Conservation (phyloP, 73 alveolate species). For the Durusdinium trenchii region DNA sequence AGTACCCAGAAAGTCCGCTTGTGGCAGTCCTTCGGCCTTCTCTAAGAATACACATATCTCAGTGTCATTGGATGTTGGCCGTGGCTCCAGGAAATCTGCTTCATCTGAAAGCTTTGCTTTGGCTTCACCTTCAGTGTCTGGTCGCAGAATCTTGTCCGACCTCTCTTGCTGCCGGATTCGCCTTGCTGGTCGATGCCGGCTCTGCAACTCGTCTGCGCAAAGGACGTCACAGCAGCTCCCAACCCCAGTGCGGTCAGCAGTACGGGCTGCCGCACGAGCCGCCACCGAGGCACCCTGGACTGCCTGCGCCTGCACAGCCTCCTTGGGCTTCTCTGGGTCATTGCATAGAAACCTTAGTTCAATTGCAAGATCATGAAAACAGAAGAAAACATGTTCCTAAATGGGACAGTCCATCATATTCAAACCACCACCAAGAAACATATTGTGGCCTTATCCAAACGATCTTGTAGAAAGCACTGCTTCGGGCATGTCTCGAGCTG, state of each 20-base stretch:
- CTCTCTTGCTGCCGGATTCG: conserved; percentile 16
- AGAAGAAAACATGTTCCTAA: not conserved
- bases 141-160: conserved; percentile 15
- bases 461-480: too few relatives aligned
- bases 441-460: too few relatives aligned
- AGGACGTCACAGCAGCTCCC: conserved; percentile 40
- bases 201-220: conserved; percentile 27
- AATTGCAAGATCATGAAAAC: too few relatives aligned
- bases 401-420: not conserved
- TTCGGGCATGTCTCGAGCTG: too few relatives aligned
- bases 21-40: conserved; percentile 66
- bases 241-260: conserved; percentile 39
- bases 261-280: conserved; percentile 49
- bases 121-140: not conserved
- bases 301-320: not conserved
- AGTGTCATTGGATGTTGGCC: not conserved
- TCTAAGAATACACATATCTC: conserved; percentile 47
- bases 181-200: not conserved
- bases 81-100: not conserved
- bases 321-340: conserved; percentile 19
- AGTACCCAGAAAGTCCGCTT: conserved; percentile 74
- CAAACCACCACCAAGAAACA: too few relatives aligned
- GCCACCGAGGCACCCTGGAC: not conserved
- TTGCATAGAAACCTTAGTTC: conserved; percentile 3
- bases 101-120: conserved; percentile 7